phyloP scores from a whole-genome alignment of 805 yeast genomes.

The Kluyveromyces siamensis region DNA sequence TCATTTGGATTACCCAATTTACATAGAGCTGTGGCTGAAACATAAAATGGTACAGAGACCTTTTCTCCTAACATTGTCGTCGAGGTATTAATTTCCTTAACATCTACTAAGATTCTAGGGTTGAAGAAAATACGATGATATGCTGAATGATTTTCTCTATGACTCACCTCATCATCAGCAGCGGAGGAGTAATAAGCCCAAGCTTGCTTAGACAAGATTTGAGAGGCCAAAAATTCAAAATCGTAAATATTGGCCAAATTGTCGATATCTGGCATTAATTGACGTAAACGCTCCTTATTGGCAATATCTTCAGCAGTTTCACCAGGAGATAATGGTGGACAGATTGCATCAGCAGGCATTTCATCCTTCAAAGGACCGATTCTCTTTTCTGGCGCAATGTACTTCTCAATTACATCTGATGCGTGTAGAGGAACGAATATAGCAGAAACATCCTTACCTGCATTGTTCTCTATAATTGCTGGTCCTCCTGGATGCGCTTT shows the following conservation, averaged over 20 bases:
- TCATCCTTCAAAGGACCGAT: slow-evolving; percentile 44
- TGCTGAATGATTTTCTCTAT: slow-evolving; percentile 86
- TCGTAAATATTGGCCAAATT: slow-evolving; percentile 73
- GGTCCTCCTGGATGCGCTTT: slow-evolving; percentile 76
- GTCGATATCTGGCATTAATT: slow-evolving; percentile 57
- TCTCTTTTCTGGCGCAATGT: slow-evolving; percentile 48
- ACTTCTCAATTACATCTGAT: slow-evolving; percentile 66
- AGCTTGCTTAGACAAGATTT: slow-evolving; percentile 66
- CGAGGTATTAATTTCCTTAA: slow-evolving; percentile 56
- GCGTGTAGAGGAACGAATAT: slow-evolving; percentile 89
- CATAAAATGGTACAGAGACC: slow-evolving; percentile 72
- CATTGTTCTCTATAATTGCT: slow-evolving; percentile 69
- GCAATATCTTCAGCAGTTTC: slow-evolving; percentile 25
- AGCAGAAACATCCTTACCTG: slow-evolving; percentile 75
- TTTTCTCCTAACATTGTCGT: slow-evolving; percentile 70
- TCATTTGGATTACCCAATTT: slow-evolving; percentile 79
- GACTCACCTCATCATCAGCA: slow-evolving; percentile 84
- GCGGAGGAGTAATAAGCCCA: slow-evolving; percentile 94
- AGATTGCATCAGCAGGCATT: slow-evolving; percentile 22
- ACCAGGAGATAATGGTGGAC: slow-evolving; percentile 27
- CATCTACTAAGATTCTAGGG: slow-evolving; percentile 78
- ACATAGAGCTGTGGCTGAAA: slow-evolving; percentile 88
- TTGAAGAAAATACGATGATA: slow-evolving; percentile 82
- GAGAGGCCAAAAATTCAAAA: slow-evolving; percentile 78
- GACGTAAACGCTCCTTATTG: slow-evolving; percentile 22